Evolutionary conservation across 371 early-diverging fungal species (phyloP).

Genomic region (Mortierella sp.): DNA sequence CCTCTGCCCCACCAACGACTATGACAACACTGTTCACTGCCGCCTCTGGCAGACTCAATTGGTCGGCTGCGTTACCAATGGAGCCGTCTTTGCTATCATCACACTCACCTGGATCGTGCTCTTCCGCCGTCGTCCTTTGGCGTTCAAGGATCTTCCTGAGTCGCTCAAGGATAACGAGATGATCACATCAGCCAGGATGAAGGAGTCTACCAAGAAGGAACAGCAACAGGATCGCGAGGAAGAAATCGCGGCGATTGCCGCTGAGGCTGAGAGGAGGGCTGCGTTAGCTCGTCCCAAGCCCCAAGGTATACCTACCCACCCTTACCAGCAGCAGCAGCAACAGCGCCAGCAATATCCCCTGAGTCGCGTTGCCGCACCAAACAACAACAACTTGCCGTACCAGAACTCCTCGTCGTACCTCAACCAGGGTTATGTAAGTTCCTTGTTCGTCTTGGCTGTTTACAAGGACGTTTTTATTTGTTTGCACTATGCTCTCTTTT

Average conservation of each 20-base stretch:
- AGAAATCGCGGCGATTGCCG: conserved; percentile 25
- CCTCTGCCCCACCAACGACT: conserved; percentile 31
- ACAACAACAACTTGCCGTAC: background rate
- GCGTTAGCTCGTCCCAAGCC: conserved; percentile 2
- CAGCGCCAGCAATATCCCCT: conserved; percentile 16
- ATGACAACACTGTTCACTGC: conserved; percentile 31
- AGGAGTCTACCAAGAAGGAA: conserved; percentile 10
- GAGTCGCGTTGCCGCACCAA: conserved; percentile 18
- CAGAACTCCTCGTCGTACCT: conserved; percentile 24
- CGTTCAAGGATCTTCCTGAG: conserved; percentile 38
- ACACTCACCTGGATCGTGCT: conserved; percentile 36
- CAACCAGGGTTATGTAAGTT: conserved; percentile 28
- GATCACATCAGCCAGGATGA: conserved; percentile 17
- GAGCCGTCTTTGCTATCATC: conserved; percentile 22
- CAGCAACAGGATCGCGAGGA: conserved; percentile 25
- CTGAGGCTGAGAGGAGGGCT: conserved; percentile 39
- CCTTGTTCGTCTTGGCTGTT: background rate
- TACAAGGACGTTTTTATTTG: too few species aligned
- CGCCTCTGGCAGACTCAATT: conserved; percentile 46
- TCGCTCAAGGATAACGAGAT: conserved; percentile 17
- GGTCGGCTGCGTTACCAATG: conserved; percentile 35
- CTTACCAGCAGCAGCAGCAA: conserved; percentile 21
- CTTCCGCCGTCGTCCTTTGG: conserved; percentile 41
- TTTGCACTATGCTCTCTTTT: background rate
- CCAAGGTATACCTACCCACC: conserved; percentile 9